These are phyloP conservation scores for Yamadazyma atmosphaerica DNA, from an alignment of 1,139 yeast genomes.

Conservation along the genomic window DNA sequence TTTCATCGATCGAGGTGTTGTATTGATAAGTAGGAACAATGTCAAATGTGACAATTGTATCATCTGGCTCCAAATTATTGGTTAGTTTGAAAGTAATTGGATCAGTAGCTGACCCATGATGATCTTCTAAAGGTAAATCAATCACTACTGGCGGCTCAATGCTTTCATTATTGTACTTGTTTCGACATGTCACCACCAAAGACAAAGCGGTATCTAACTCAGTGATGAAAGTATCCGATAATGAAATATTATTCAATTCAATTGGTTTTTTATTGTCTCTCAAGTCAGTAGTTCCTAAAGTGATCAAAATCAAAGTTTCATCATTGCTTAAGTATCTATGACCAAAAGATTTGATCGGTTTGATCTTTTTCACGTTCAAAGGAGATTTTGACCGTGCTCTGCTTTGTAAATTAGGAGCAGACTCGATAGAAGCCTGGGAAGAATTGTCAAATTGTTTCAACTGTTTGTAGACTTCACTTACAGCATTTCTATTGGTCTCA, in stretches of 20 bases:
- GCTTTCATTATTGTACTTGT: slow-evolving; percentile 39
- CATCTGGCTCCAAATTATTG: slow-evolving; percentile 47
- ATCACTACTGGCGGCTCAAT: slow-evolving; percentile 67
- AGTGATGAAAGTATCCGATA: slow-evolving; percentile 69
- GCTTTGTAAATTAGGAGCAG: slow-evolving; percentile 7
- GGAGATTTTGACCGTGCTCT: slow-evolving; percentile 38
- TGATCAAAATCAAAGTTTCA: slow-evolving; percentile 70
- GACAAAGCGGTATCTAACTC: slow-evolving; percentile 89
- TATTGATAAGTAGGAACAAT: slow-evolving; percentile 85
- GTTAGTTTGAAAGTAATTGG: slow-evolving; percentile 75
- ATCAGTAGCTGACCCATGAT: slow-evolving; percentile 74
- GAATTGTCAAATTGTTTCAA: slow-evolving; percentile 31
- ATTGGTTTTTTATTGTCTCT: slow-evolving; percentile 63
- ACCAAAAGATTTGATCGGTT: slow-evolving; percentile 81
- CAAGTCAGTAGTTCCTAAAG: slow-evolving; percentile 84
- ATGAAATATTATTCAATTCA: slow-evolving; percentile 60
- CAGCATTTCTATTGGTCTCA: slow-evolving; percentile 33
- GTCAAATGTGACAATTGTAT: slow-evolving; percentile 74
- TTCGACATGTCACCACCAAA: slow-evolving; percentile 62
- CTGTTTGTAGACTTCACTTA: slow-evolving; percentile 42
- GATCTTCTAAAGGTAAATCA: slow-evolving; percentile 85
- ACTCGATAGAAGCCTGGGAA: slow-evolving; percentile 16
- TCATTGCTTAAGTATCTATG: slow-evolving; percentile 68
- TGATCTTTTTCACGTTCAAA: slow-evolving; percentile 25
- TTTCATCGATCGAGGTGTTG: slow-evolving; percentile 15